phyloP scores from a whole-genome alignment of 345 rosid species.

The Conringia planisiliqua region DNA sequence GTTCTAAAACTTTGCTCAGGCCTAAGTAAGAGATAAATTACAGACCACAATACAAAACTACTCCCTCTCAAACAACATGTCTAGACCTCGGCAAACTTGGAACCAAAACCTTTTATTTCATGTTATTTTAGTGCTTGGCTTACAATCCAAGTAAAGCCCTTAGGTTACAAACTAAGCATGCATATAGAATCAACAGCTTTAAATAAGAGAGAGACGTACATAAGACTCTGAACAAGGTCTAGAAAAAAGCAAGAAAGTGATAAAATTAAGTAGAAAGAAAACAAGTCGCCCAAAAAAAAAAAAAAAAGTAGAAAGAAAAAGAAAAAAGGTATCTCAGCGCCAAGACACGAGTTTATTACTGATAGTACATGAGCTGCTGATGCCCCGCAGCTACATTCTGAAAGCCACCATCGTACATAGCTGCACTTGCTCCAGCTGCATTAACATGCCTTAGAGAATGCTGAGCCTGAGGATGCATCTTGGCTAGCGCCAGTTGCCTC shows the following conservation, averaged over 20 bases:
- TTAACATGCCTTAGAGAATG: conserved; percentile 76
- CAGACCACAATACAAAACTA: background rate
- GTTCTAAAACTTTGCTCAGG: no score
- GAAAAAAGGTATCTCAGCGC: background rate
- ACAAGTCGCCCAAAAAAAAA: no score
- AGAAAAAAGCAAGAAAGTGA: conserved; percentile 1
- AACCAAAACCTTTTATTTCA: conserved; percentile 14
- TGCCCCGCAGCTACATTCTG: conserved; percentile 70
- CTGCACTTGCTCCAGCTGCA: conserved; percentile 65
- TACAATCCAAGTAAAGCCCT: background rate
- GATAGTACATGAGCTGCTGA: conserved; percentile 90
- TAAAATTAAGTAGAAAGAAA: background rate
- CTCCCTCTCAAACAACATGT: background rate
- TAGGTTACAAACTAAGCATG: conserved; percentile 21
- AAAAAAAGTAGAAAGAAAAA: background rate
- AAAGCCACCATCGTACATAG: conserved; percentile 76
- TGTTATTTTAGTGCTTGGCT: conserved; percentile 12
- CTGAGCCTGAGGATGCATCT: conserved; percentile 84
- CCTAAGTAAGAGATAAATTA: no score
- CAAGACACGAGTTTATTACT: conserved; percentile 33
- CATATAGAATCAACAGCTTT: conserved; percentile 12
- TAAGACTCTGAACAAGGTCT: conserved; percentile 21
- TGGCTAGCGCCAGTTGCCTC: conserved; percentile 61
- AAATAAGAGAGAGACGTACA: conserved; percentile 14
- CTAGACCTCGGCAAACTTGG: background rate